phyloP scores from a whole-genome alignment of 2,329 filamentous ascomycete species.

The Apiospora phragmitis region DNA sequence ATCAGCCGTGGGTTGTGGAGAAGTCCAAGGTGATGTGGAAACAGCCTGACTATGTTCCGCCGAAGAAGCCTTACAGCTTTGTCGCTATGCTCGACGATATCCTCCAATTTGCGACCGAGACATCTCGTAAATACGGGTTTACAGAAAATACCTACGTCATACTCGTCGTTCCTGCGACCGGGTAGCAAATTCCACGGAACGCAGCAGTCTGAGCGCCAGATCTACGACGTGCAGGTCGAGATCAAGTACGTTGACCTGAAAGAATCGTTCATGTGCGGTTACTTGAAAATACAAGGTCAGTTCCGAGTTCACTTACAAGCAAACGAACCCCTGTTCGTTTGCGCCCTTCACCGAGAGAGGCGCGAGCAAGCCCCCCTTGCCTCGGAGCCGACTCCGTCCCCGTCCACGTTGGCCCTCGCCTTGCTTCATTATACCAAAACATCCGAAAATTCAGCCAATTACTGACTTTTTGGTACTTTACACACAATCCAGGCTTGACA shows the following conservation, averaged over 20 bases:
- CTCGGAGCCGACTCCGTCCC: not conserved
- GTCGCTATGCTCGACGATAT: conserved; percentile 88
- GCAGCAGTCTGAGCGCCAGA: conserved; percentile 88
- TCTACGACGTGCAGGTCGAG: conserved; percentile 95
- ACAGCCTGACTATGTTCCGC: conserved; percentile 47
- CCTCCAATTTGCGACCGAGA: conserved; percentile 74
- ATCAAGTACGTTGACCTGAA: conserved; percentile 95
- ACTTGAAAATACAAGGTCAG: conserved; percentile 89
- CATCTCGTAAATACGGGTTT: conserved; percentile 33
- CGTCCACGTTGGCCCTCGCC: not conserved
- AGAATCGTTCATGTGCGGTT: conserved; percentile 93
- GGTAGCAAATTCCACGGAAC: conserved; percentile 91
- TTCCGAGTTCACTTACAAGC: not conserved
- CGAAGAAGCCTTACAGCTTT: conserved; percentile 92
- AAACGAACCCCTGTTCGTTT: not conserved
- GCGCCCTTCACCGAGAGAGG: not conserved
- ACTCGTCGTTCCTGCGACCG: conserved; percentile 82
- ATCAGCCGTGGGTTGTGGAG: conserved; percentile 60
- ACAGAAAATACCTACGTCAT: conserved; percentile 73
- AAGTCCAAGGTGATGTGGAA: conserved; percentile 67
- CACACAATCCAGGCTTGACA: conserved; percentile 70
- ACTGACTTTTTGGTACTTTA: not conserved
- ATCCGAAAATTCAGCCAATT: no score
- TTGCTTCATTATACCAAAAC: no score
- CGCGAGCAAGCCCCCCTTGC: not conserved